Evolutionary conservation across 176 grass and related monocot genomes (phyloP).

Genomic region (Oropetium thomaeum): DNA sequence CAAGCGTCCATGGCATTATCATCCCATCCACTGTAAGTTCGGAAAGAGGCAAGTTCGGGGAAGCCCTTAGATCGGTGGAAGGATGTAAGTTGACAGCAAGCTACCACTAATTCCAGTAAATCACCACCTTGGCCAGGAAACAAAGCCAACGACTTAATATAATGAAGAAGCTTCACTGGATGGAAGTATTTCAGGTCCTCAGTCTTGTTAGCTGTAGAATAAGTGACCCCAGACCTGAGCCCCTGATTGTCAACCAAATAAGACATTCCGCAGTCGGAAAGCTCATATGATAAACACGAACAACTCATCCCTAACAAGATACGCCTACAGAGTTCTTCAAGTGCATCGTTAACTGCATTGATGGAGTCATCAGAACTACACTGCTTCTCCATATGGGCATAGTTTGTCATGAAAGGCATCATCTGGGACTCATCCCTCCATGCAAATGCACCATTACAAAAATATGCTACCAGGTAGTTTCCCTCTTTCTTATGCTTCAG

Average conservation of each 20-base stretch:
- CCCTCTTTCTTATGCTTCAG: constrained; percentile 49
- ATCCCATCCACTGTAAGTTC: constrained; percentile 9
- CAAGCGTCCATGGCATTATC: constrained; percentile 22
- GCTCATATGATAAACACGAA: constrained; percentile 43
- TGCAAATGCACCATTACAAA: constrained; percentile 60
- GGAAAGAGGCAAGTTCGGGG: constrained; percentile 47
- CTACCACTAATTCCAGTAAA: constrained; percentile 38
- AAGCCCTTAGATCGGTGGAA: constrained; percentile 54
- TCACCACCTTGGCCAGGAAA: constrained; percentile 43
- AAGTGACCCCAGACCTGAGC: constrained; percentile 41
- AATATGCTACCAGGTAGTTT: constrained; percentile 57
- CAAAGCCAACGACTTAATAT: constrained; percentile 43
- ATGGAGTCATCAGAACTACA: constrained; percentile 44
- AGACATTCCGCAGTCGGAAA: constrained; percentile 27
- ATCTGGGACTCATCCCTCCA: constrained; percentile 76
- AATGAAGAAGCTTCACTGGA: constrained; percentile 47
- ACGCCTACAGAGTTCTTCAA: constrained; percentile 64
- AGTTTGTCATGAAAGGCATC: constrained; percentile 57
- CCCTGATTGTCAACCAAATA: constrained; percentile 51
- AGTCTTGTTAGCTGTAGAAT: constrained; percentile 28
- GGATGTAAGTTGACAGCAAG: constrained; percentile 61
- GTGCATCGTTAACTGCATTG: constrained; percentile 41
- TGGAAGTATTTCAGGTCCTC: constrained; percentile 41
- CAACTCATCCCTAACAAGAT: constrained; percentile 49
- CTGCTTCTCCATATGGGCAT: constrained; percentile 55